Conservation (phyloP, 2,329 filamentous ascomycete species). For the Cordyceps farinosa region DNA sequence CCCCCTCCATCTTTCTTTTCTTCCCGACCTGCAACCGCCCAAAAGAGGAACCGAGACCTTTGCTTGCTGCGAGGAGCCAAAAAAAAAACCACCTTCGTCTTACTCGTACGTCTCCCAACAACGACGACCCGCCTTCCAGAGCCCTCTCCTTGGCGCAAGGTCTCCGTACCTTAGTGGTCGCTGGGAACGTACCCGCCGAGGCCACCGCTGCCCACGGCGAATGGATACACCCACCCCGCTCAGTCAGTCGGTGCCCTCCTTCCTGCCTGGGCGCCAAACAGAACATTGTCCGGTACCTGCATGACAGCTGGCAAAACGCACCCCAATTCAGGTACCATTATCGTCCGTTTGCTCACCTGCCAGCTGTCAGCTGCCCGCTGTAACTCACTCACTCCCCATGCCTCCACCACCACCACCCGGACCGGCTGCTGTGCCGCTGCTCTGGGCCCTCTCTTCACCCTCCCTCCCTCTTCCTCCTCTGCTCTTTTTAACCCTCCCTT, state of each 20-base stretch:
- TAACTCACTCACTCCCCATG: neutral
- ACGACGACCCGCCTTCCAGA: constrained; percentile 3
- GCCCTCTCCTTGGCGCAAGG: neutral
- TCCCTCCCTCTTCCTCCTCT: neutral
- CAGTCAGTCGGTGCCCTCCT: neutral
- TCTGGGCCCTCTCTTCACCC: neutral
- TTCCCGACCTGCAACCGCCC: too few relatives aligned
- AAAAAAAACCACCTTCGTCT: neutral
- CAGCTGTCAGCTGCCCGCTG: neutral
- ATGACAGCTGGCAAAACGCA: neutral
- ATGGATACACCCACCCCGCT: neutral
- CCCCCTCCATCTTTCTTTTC: neutral
- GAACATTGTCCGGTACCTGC: neutral
- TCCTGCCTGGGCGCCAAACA: constrained; percentile 2
- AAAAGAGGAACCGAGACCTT: too few relatives aligned
- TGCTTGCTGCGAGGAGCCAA: too few relatives aligned
- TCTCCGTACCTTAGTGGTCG: neutral
- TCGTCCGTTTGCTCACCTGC: constrained; percentile 1
- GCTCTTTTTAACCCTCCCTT: constrained; percentile 20
- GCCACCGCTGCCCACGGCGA: neutral
- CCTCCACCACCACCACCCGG: neutral
- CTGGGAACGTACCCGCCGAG: neutral
- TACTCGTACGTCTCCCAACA: neutral
- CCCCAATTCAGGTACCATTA: neutral
- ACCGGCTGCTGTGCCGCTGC: neutral